phyloP scores from a whole-genome alignment of 2,329 filamentous ascomycete genomes.

The Aspergillus sp. region DNA sequence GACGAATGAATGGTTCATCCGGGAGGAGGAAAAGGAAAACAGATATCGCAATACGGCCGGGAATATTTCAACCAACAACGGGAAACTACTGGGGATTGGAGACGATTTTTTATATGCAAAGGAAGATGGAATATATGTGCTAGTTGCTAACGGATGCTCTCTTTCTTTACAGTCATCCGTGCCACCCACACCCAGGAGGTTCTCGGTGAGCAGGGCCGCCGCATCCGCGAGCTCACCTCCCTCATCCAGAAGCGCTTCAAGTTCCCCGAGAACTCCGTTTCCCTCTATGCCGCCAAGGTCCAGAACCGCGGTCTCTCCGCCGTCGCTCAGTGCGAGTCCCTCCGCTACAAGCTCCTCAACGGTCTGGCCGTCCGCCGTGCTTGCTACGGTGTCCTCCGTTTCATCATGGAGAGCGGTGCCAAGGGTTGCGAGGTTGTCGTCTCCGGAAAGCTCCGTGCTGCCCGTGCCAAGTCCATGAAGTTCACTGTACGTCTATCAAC shows the following conservation, averaged over 20 bases:
- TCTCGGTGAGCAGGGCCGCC: constrained; percentile 98
- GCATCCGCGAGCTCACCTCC: constrained; percentile 99
- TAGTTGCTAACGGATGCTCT: constrained; percentile 36
- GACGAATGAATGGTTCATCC: background rate
- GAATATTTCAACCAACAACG: background rate
- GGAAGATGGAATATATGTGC: constrained; percentile 7
- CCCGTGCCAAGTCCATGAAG: constrained; percentile 99
- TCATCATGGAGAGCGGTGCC: constrained; percentile 99
- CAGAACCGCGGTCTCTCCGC: constrained; percentile 99
- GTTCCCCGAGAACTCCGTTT: constrained; percentile 99
- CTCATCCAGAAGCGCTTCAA: constrained; percentile 99
- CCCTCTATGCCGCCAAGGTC: constrained; percentile 99
- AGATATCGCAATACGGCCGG: constrained; percentile 6
- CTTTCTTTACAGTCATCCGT: constrained; percentile 71
- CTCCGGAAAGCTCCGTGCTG: constrained; percentile 97
- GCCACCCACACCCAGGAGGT: constrained; percentile 99
- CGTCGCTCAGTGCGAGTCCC: constrained; percentile 99
- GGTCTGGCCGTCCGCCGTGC: constrained; percentile 97
- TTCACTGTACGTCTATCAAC: constrained; percentile 72
- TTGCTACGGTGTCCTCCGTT: constrained; percentile 99
- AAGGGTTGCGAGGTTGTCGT: constrained; percentile 99
- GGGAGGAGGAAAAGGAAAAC: background rate
- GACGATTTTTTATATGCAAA: constrained; percentile 2
- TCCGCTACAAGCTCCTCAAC: constrained; percentile 99
- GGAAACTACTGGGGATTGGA: constrained; percentile 1